Base-by-base conservation (phyloP, 768 basidiomycete genomes). In the Lentinus brumalis region DNA sequence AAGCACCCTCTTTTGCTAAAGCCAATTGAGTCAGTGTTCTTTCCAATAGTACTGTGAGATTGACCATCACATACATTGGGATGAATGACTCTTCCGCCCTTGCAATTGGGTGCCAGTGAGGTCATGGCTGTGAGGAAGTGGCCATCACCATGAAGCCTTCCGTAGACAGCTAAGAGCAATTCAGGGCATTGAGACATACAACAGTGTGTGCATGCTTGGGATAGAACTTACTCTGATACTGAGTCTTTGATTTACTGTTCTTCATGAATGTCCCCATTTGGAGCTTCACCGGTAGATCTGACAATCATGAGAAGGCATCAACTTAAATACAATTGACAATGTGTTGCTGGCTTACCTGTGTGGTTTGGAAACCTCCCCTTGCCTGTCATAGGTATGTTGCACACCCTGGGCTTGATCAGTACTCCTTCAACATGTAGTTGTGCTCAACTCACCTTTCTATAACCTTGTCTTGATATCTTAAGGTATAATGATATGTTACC, bases 41-140 rank as follows among this genome's bases (percentile, higher is more conserved):
- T 11, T 5, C 15, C 31, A n/a, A 6, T 3, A 52, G 21, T 39
- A 58, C 30, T 21, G 32, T 35, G 21, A 26, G 21, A 38, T 10
- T 6, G 5, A 18, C 6, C 10, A 35, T 31, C 35, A 69, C 76
- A 67, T 57, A 83, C 82, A 11, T 73, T 72, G 0, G 83, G 83
- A 63, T 83, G 82, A 11, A 83, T 65, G 14, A 80, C 76, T 2
- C 64, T 64, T 15, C 74, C 75, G 45, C 77, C 76, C 53, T 89
- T 88, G 3, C 68, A 62, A n/a, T 76, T 76, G 1, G 90, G 90
- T 6, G 67, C 60, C 11, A 83, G 75, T 1, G 66, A 74, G 8
- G 91, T 91, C 75, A 88, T 72, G 0, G 86, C 85, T 38, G 89
- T 91, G 39, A 78, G 79, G 69, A 92, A 92, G 30, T 81, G 75